Base-by-base conservation (phyloP, 2,329 filamentous ascomycete genomes). In the Rhinocladiella mackenziei region DNA sequence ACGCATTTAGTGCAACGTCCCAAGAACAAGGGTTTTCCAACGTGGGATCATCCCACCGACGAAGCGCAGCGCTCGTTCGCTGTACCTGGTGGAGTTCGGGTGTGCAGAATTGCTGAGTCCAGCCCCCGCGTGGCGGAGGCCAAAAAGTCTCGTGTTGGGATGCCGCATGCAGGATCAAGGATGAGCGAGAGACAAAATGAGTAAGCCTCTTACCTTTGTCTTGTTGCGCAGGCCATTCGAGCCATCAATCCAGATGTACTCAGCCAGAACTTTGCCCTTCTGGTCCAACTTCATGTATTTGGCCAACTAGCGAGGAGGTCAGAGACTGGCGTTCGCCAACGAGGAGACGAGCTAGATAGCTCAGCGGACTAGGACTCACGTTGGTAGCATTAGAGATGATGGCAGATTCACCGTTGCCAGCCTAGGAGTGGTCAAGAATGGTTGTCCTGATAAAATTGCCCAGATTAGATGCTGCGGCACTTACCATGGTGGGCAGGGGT, bases 191-290 rank as follows among this genome's bases (percentile, higher is more conserved):
- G 13, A 14, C 8, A 40, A 34, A 39, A 14, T 9, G 26, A 34
- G 39, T 46, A 18, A 30, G 26, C 13, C 55, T 76, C 87, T 77
- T 77, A 96, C 91, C 79, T 89, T 94, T 65, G 86, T 91, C 77
- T 97, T 98, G 67, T 89, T 95, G 62, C 92, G 89, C 60, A 86
- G 78, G 62, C 84, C 83, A 66, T 89, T 89, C 56, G 73, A 70
- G 56, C 85, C 76, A 65, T 96, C 89, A 66, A 96, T 84, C 91
- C 91, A 96, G 76, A 96, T 82, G 73, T 96, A 96, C 75, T 96
- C 91, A 64, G 89, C 91, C 71, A 95, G 92, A 65, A 94, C 76
- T 60, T 73, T 75, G 68, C 89, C 89, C 69, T 84, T 86, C 76
- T 97, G 91, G 68, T 89, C 84, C 62, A 97, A 86, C 63, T 76